Evolutionary conservation across 2,329 filamentous ascomycete species (phyloP).

Genomic region (Pseudogymnoascus sp.): DNA sequence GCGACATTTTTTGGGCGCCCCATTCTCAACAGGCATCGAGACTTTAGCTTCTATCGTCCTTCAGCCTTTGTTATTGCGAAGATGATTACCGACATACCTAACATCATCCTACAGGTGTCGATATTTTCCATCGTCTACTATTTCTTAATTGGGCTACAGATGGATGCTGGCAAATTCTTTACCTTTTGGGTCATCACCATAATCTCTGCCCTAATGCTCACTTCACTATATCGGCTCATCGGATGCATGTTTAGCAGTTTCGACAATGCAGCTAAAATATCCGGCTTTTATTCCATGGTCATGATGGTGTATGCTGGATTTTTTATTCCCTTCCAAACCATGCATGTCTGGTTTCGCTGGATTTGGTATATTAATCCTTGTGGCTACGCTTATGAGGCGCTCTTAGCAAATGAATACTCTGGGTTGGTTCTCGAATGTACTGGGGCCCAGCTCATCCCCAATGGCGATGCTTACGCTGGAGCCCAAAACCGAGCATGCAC

Average conservation of each 20-base stretch:
- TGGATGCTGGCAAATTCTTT: conserved; percentile 49
- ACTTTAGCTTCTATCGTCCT: conserved; percentile 51
- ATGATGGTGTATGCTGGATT: conserved; percentile 58
- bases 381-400: conserved; percentile 60
- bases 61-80: conserved; percentile 52
- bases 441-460: conserved; percentile 43
- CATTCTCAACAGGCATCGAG: conserved; percentile 51
- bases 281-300: conserved; percentile 43
- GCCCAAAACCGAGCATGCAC: conserved; percentile 44
- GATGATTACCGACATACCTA: conserved; percentile 47
- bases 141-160: conserved; percentile 54
- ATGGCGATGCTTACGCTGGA: conserved; percentile 41
- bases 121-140: conserved; percentile 52
- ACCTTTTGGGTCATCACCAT: conserved; percentile 52
- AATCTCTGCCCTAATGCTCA: conserved; percentile 48
- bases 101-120: conserved; percentile 51
- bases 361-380: conserved; percentile 60
- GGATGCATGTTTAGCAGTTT: conserved; percentile 51
- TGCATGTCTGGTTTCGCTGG: conserved; percentile 59
- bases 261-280: conserved; percentile 52
- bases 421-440: conserved; percentile 45
- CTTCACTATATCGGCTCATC: conserved; percentile 48
- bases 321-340: conserved; percentile 52
- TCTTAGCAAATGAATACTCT: conserved; percentile 67
- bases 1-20: conserved; percentile 56